A percentile compares a stretch with the other conserved stretches of the same genome.
phyloP scores from a whole-genome alignment of 805 yeast genomes.

The Yarrowia hollandica region DNA sequence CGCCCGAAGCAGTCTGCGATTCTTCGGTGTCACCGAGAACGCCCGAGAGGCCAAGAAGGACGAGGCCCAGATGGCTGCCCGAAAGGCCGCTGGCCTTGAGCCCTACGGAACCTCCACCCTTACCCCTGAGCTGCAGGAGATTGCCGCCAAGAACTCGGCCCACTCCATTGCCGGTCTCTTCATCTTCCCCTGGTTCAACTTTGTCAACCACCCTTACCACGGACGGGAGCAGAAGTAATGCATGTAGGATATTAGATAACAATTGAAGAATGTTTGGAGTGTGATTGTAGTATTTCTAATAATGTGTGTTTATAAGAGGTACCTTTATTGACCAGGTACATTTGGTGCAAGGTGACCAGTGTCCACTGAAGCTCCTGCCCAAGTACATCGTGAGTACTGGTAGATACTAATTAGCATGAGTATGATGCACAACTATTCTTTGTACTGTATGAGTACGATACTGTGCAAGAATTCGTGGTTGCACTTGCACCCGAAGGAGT shows the following conservation, averaged over 20 bases:
- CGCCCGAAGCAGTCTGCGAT: conserved; percentile 63
- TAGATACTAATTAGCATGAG: no score
- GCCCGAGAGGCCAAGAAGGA: conserved; percentile 67
- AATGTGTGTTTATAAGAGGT: no score
- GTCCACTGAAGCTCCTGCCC: no score
- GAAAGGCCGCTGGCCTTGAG: conserved; percentile 61
- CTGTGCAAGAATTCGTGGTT: no score
- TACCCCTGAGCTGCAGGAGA: conserved; percentile 67
- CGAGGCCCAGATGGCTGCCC: conserved; percentile 68
- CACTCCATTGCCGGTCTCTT: conserved; percentile 61
- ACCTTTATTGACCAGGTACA: no score
- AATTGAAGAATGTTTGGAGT: conserved; percentile 2
- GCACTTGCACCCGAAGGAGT: no score
- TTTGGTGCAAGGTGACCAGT: no score
- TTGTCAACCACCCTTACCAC: conserved; percentile 78
- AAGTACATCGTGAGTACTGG: no score
- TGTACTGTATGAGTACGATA: no score
- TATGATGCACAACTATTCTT: no score
- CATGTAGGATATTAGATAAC: conserved; percentile 27
- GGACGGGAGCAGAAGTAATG: conserved; percentile 44
- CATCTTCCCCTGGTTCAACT: conserved; percentile 78
- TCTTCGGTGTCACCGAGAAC: conserved; percentile 78
- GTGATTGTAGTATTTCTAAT: neutral
- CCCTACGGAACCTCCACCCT: conserved; percentile 67
- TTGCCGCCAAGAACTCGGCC: conserved; percentile 76